Percentiles rank a stretch among this genome's conserved stretches.
Conservation (phyloP, 768 basidiomycete species). For the Trametes cingulata region DNA sequence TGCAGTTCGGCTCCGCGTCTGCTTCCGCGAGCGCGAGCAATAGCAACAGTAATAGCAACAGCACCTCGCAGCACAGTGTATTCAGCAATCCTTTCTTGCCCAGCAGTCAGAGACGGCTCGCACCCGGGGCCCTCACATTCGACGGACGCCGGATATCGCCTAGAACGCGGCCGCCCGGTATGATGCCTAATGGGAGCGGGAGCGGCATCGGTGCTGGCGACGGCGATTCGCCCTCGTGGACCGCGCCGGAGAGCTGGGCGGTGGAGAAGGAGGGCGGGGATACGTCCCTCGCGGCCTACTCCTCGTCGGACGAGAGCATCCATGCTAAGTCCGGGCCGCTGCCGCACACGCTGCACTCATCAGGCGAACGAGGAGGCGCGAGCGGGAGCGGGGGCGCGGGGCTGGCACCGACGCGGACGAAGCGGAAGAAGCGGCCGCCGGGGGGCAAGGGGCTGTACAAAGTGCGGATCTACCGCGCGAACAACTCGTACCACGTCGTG, state of each 20-base stretch:
- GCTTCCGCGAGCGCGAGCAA: too few relatives aligned
- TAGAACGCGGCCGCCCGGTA: constrained; percentile 37
- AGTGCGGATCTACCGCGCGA: constrained; percentile 77
- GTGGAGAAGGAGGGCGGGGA: constrained; percentile 52
- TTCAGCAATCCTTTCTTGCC: constrained; percentile 42
- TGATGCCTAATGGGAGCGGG: neutral
- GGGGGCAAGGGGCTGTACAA: constrained; percentile 38
- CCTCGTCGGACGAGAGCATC: constrained; percentile 44
- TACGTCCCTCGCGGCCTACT: constrained; percentile 37
- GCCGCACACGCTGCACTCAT: too few relatives aligned
- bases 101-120: constrained; percentile 28
- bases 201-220: neutral
- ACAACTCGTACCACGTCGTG: constrained; percentile 71
- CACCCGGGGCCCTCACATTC: constrained; percentile 24
- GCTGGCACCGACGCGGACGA: too few relatives aligned
- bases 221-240: constrained; percentile 47
- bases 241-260: constrained; percentile 76
- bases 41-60: constrained; percentile 25
- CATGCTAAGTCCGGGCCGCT: constrained; percentile 15
- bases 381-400: too few relatives aligned
- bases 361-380: too few relatives aligned
- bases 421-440: constrained; percentile 24
- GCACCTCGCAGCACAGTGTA: constrained; percentile 26
- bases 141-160: constrained; percentile 51
- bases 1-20: constrained; percentile 30